A percentile compares a stretch with the other conserved stretches of the same genome.
Conservation (phyloP, 805 yeast genomes). For the Cyberlindnera amylophila region DNA sequence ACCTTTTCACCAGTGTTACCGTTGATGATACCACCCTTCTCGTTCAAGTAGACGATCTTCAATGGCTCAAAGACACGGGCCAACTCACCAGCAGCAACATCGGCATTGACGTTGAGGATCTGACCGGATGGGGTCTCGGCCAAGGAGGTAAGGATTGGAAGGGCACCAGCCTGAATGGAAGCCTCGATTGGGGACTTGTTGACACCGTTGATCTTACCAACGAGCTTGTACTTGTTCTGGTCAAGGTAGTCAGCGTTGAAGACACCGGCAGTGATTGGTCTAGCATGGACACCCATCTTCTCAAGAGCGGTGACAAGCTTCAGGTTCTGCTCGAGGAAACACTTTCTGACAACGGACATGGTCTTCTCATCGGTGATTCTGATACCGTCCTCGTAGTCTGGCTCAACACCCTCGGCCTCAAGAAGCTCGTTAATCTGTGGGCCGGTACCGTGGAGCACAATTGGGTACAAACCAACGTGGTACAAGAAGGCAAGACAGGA, state of each 20-base stretch:
- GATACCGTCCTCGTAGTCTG: slow-evolving; percentile 93
- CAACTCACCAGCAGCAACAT: slow-evolving; percentile 97
- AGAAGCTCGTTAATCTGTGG: slow-evolving; percentile 95
- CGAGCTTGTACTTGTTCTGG: slow-evolving; percentile 84
- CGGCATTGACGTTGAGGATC: slow-evolving; percentile 95
- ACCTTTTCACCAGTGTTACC: slow-evolving; percentile 90
- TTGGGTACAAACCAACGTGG: slow-evolving; percentile 96
- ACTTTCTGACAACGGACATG: slow-evolving; percentile 92
- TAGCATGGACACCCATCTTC: slow-evolving; percentile 93
- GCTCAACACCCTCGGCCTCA: slow-evolving; percentile 92
- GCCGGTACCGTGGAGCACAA: slow-evolving; percentile 97
- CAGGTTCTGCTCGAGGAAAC: slow-evolving; percentile 93
- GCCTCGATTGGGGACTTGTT: slow-evolving; percentile 91
- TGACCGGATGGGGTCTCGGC: slow-evolving; percentile 98
- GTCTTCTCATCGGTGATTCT: slow-evolving; percentile 92
- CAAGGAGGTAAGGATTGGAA: slow-evolving; percentile 92
- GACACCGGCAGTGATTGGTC: slow-evolving; percentile 98
- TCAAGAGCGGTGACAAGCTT: slow-evolving; percentile 94
- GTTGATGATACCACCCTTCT: slow-evolving; percentile 94
- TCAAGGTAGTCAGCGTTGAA: slow-evolving; percentile 91
- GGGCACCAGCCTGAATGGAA: slow-evolving; percentile 90
- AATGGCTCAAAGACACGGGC: slow-evolving; percentile 96
- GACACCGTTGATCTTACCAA: slow-evolving; percentile 84
- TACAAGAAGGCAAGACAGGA: slow-evolving; percentile 93
- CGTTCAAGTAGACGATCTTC: slow-evolving; percentile 93